Base-by-base conservation (phyloP, 2,329 filamentous ascomycete genomes). In the Penicillium expansum region DNA sequence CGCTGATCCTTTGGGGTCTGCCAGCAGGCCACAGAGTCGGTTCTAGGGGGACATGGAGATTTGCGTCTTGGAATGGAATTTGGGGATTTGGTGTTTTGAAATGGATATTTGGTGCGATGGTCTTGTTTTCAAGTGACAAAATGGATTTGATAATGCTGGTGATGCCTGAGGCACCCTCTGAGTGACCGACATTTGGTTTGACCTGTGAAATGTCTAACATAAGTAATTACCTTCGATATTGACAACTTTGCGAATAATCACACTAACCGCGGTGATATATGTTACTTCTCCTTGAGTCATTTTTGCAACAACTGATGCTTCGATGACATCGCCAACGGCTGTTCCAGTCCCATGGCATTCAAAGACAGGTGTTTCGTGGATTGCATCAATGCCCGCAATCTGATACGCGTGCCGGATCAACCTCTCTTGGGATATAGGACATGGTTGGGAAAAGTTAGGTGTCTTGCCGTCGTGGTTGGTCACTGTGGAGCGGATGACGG, bases 401-500 rank as follows among this genome's bases (percentile, higher is more conserved):
- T 39, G 13, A 33, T 56, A 56, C 1, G 53, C 53, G 0, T 44
- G 47, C 1, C 41, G 47, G 7, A 56, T 56, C 20, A 56, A 38
- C 14, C 7, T 56, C 8, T 56, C 48, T 35, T 64, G 62, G 3
- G 59, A 59, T 42, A 50, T 48, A 5, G 60, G 44, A 29, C 58
- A 57, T 5, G 62, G 62, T 1, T 56, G 58, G 4, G 63, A 58
- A 6, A 69, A 63, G n/a, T 50, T 61, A 1, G 57, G 55, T 0
- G 67, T 65, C 32, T 57, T 65, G 3, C 73, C 73, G 45, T 73
- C 71, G 8, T 50, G 58, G 41, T 73, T 74, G 1, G 60, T 57
- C 1, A 61, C 59, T 1, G 69, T 71, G 5, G 61, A 60, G n/a
- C 72, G 62, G 24, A 77, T 71, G 11, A 77, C 62, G 0, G 68